A percentile compares a stretch with the other conserved stretches of the same genome.
Conservation (phyloP, 2,329 filamentous ascomycete species). For the Pestalotiopsis sp. region DNA sequence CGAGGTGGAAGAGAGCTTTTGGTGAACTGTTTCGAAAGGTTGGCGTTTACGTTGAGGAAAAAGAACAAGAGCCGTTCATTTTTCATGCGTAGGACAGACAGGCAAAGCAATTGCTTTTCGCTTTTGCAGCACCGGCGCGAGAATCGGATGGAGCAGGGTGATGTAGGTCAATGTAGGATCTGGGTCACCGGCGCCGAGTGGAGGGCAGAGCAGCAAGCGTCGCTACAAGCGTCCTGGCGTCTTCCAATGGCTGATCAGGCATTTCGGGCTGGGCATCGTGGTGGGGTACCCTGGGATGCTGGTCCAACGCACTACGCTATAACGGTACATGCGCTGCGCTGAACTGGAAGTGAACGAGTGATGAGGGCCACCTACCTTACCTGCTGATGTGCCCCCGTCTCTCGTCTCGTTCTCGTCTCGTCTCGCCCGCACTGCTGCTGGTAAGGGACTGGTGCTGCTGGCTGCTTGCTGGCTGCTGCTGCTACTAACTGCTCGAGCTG, state of each 20-base stretch:
- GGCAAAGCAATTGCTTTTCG: conserved; percentile 7
- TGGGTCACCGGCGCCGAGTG: conserved; percentile 2
- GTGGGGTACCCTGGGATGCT: conserved; percentile 11
- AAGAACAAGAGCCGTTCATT: neutral
- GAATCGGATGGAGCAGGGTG: conserved; percentile 12
- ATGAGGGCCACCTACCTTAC: neutral
- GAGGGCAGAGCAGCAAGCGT: conserved; percentile 9
- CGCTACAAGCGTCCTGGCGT: conserved; percentile 4
- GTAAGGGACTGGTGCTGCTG: neutral
- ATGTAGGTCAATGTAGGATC: conserved; percentile 14
- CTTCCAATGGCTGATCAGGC: conserved; percentile 10
- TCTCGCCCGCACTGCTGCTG: neutral
- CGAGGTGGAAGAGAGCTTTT: too few relatives aligned
- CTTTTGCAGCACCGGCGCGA: conserved; percentile 3
- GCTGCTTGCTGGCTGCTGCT: neutral
- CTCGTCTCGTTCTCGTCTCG: neutral
- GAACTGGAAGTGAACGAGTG: neutral
- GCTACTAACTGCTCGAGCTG: neutral
- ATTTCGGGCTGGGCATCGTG: conserved; percentile 13
- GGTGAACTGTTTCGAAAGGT: neutral
- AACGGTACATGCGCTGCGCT: conserved; percentile 9
- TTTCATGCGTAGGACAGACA: neutral
- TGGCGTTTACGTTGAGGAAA: neutral
- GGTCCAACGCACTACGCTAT: conserved; percentile 1
- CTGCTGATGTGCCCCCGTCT: conserved; percentile 2